Evolutionary conservation across 345 rosid species (phyloP), one percentile per base, ranked within the genome.

Genomic region (Dipteronia sinensis): DNA sequence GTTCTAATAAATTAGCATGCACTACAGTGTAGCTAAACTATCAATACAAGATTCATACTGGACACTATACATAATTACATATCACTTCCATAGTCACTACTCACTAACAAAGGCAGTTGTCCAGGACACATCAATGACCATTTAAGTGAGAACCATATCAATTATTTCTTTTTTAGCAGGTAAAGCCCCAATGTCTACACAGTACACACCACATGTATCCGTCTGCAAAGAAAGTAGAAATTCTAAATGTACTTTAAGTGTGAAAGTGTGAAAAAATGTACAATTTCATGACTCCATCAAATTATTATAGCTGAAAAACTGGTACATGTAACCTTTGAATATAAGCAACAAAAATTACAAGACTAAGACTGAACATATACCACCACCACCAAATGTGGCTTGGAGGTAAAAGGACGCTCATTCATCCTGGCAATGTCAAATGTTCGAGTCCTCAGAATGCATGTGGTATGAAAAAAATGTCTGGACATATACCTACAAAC

Each of bases 11-110:
- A 53, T 58, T 72, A 71, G 51, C 47, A 72, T 56, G 49, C 10
- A 76, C 29, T 71, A 51, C 7, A n/a, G 51, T 20, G 71, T 27
- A 77, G 71, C 65, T 31, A 70, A 51, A 58, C 51, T 71, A 49
- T 34, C 62, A 65, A 16, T 17, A 22, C 22, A 23, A 51, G 69
- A 46, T 44, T 13, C 59, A 73, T 62, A 2, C 6, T 13, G 7
- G 44, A 65, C 15, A 34, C 15, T 17, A 40, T n/a, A 38, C 22
- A 67, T 42, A 42, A 8, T 53, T n/a, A 38, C 22, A 67, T 42
- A 67, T 59, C 71, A 67, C 49, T 40, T 67, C 53, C 51, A 17
- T 40, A 17, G 40, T 65, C 53, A 42, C n/a, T n/a, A n/a, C n/a
- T n/a, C n/a, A n/a, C 38, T 38, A n/a, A 10, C 51, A 12, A 29